Conservation (phyloP, 2,329 filamentous ascomycete genomes). For the Lecanicillium sp. region DNA sequence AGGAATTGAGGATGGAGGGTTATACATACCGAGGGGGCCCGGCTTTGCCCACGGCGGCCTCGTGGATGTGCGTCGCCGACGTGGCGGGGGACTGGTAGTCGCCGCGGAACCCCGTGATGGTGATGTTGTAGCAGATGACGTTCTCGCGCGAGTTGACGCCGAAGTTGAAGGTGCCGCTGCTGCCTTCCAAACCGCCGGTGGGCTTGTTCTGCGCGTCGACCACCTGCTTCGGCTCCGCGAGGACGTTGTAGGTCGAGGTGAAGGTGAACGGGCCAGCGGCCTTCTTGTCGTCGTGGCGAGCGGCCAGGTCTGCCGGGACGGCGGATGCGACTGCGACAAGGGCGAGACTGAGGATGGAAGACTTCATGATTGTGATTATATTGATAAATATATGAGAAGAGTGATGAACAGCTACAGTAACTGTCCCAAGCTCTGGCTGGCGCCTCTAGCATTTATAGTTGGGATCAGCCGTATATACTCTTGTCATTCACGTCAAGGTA, state of each 20-base stretch:
- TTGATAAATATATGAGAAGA: not conserved
- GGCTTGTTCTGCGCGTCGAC: constrained; percentile 33
- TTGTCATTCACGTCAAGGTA: not conserved
- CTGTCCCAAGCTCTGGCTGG: too few relatives aligned
- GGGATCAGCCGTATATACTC: not conserved
- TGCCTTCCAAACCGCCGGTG: constrained; percentile 37
- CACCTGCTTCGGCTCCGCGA: constrained; percentile 44
- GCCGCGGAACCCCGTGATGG: constrained; percentile 41
- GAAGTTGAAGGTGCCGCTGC: constrained; percentile 44
- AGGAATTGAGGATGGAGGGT: not conserved
- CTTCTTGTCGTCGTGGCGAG: not conserved
- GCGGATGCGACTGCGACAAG: not conserved
- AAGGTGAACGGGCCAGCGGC: constrained; percentile 30
- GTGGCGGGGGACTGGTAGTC: constrained; percentile 43
- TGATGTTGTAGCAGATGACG: constrained; percentile 45
- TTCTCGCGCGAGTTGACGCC: constrained; percentile 44
- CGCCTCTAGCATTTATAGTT: not conserved
- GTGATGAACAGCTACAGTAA: too few relatives aligned
- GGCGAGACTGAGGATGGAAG: not conserved
- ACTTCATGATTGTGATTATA: not conserved
- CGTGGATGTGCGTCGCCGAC: constrained; percentile 51
- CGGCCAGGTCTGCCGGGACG: not conserved
- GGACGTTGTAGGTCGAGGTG: constrained; percentile 42
- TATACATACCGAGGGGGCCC: constrained; percentile 41
- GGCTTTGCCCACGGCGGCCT: constrained; percentile 37